Percentiles rank a stretch among this genome's conserved stretches.
These are phyloP conservation scores for Ophiostoma montium DNA, from an alignment of 2,329 filamentous ascomycete genomes.

Conservation along the genomic window DNA sequence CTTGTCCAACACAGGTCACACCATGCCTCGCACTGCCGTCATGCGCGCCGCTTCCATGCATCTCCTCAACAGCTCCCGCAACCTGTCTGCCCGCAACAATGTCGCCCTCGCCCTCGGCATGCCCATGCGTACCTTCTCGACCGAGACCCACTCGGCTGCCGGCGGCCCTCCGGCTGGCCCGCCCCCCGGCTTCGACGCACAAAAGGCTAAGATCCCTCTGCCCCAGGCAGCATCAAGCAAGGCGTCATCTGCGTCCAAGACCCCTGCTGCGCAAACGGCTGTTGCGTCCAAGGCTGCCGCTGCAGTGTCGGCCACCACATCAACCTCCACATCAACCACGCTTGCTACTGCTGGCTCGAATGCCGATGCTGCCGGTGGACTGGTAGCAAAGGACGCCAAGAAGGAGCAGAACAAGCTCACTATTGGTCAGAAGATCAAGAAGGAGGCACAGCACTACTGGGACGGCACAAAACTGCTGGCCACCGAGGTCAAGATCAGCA, in stretches of 20 bases:
- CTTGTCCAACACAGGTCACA: conserved; percentile 24
- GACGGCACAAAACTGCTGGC: conserved; percentile 92
- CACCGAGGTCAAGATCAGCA: conserved; percentile 86
- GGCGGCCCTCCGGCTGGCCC: conserved; percentile 42
- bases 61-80: conserved; percentile 32
- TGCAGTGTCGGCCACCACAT: not conserved
- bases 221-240: conserved; percentile 21
- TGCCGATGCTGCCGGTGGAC: conserved; percentile 20
- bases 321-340: conserved; percentile 1
- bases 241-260: conserved; percentile 15
- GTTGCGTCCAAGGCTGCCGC: not conserved
- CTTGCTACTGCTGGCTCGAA: conserved; percentile 4
- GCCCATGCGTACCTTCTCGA: conserved; percentile 41
- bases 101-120: conserved; percentile 43
- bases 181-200: conserved; percentile 82
- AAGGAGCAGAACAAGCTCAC: conserved; percentile 79
- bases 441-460: conserved; percentile 91
- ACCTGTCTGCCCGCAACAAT: conserved; percentile 29
- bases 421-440: conserved; percentile 83
- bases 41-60: conserved; percentile 32
- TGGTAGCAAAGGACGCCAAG: conserved; percentile 43
- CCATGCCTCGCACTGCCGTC: conserved; percentile 30
- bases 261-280: conserved; percentile 6
- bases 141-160: conserved; percentile 41
- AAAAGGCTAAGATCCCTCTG: conserved; percentile 76